These are phyloP conservation scores for Dothideomycetes sp. DNA, from an alignment of 2,329 filamentous ascomycete species.

Conservation along the genomic window DNA sequence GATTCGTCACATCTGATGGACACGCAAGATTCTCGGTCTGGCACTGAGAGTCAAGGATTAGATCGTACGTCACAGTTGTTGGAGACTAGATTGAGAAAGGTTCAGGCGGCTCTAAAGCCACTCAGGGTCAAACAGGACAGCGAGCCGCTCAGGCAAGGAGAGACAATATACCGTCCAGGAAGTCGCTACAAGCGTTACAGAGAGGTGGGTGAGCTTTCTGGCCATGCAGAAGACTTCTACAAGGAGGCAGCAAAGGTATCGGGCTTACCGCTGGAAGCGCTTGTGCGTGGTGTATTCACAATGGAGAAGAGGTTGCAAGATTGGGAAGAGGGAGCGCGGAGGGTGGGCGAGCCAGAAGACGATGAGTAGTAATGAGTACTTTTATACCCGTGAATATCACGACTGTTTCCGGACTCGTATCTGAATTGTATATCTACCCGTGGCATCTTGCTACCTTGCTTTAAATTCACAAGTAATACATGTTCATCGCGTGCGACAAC, in stretches of 20 bases:
- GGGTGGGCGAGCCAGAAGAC: slow-evolving; percentile 4
- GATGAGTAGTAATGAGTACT: neutral
- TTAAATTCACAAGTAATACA: too few relatives aligned
- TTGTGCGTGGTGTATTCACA: slow-evolving; percentile 39
- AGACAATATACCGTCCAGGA: slow-evolving; percentile 34
- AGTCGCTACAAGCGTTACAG: slow-evolving; percentile 39
- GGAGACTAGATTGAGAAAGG: slow-evolving; percentile 26
- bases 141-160: slow-evolving; percentile 15
- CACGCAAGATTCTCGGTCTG: too few relatives aligned
- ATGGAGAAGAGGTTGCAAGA: slow-evolving; percentile 36
- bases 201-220: slow-evolving; percentile 32
- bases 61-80: too few relatives aligned
- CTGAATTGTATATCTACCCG: too few relatives aligned
- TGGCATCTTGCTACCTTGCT: too few relatives aligned
- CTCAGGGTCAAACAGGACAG: slow-evolving; percentile 27
- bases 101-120: slow-evolving; percentile 31
- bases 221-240: slow-evolving; percentile 37
- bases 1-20: too few relatives aligned
- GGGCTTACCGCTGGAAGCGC: slow-evolving; percentile 38
- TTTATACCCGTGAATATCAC: too few relatives aligned
- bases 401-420: too few relatives aligned
- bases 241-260: slow-evolving; percentile 38
- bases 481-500: too few relatives aligned
- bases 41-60: too few relatives aligned
- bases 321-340: slow-evolving; percentile 23